Percentiles rank a stretch among this genome's conserved stretches.
phyloP scores from a whole-genome alignment of 148 eudicot species.

The Arctostaphylos glauca region DNA sequence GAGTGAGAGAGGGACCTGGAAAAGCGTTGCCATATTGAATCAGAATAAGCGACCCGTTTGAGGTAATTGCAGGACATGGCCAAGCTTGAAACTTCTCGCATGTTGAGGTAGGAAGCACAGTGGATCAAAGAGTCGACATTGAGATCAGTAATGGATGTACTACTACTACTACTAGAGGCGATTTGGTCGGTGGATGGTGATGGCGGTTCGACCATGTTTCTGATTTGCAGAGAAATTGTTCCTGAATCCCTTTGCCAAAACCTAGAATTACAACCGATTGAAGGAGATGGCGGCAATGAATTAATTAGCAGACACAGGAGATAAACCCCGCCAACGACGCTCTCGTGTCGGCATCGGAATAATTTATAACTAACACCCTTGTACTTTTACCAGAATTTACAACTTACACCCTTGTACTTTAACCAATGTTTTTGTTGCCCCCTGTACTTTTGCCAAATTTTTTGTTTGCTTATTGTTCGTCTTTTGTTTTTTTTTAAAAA shows the following conservation, averaged over 20 bases:
- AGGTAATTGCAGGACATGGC: slow-evolving; percentile 62
- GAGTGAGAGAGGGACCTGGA: slow-evolving; percentile 41
- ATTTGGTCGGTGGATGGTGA: slow-evolving; percentile 16
- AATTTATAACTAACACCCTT: too few species aligned
- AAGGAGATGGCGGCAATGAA: not conserved
- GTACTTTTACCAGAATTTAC: too few species aligned
- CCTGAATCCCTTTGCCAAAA: not conserved
- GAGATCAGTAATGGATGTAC: slow-evolving; percentile 42
- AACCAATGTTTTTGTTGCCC: too few species aligned
- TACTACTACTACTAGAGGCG: slow-evolving; percentile 1
- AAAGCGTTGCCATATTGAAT: slow-evolving; percentile 58
- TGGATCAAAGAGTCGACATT: slow-evolving; percentile 48
- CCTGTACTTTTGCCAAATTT: too few species aligned
- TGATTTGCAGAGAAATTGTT: not conserved
- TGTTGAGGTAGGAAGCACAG: slow-evolving; percentile 49
- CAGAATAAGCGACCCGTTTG: slow-evolving; percentile 49
- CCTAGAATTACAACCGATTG: not conserved
- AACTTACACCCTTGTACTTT: too few species aligned
- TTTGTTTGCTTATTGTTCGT: too few species aligned
- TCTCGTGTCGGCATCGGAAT: not conserved
- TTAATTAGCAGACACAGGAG: not conserved
- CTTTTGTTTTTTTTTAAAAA: too few species aligned
- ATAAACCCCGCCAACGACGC: not conserved
- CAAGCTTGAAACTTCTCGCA: slow-evolving; percentile 55
- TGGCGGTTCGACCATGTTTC: not conserved